Evolutionary conservation across 179 eudicot species (phyloP), one percentile per base, ranked within the genome.

Genomic region (Beta lomatogona): DNA sequence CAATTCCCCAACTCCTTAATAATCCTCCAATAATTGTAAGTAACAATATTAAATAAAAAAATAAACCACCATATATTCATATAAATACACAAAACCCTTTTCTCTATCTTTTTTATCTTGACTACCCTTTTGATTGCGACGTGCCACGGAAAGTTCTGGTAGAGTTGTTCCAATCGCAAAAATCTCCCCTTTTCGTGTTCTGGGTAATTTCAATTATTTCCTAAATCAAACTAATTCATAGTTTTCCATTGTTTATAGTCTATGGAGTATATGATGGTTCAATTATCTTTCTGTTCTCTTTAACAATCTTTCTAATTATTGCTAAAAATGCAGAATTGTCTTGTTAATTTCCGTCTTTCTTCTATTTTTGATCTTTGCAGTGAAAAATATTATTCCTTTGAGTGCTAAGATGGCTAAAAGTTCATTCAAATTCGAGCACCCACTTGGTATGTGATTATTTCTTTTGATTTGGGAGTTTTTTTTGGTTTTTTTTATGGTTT

Each of bases 391-490:
- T 75, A 46, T 21, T 66, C n/a, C 9, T 58, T 45, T 58, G 60
- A 73, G 63, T 70, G 71, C 13, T 65, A 9, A 22, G 21, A 85
- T 85, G 88, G 85, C 81, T 21, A 85, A 65, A 79, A 82, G 76
- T 70, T 71, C 88, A 46, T 85, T 85, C 85, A 85, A 82, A 80
- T 57, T 77, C 50, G 83, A 82, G 21, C 77, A 82, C 79, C 85
- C 88, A 25, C 76, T 82, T 77, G 85, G 85, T 85, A 77, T 45
- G 84, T 81, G 57, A 14, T 4, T 52, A 13, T 80, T 77, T 45
- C 69, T 6, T 31, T 75, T 69, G 6, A 75, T 21, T 68, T 66
- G 55, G 67, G 63, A 0, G 69, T 66, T 28, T 53, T 1, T 1
- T 28, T 25, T 25, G 45, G 25, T 21, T 15, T 3, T 60, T 19